Percentiles rank a stretch among this genome's conserved stretches.
Evolutionary conservation across 305 asterid genomes (phyloP).

Genomic region (Fraxinus angustifolia): DNA sequence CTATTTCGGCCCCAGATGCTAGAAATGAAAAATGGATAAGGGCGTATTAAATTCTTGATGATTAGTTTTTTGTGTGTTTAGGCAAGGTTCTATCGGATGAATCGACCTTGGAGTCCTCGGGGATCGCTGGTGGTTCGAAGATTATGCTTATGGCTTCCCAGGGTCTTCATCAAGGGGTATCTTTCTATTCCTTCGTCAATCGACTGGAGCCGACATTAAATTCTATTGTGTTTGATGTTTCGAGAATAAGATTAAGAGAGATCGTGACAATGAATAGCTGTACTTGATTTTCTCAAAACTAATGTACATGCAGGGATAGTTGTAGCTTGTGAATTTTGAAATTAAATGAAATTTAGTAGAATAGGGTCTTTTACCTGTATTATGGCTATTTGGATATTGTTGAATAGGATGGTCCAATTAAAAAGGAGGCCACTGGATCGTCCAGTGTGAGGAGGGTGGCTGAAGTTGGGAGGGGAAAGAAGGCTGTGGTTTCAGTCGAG

Average conservation of each 20-base stretch:
- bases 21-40: background rate
- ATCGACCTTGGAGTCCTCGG: constrained; percentile 51
- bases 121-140: constrained; percentile 54
- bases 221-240: background rate
- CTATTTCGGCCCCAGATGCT: background rate
- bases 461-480: constrained; percentile 29
- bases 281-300: background rate
- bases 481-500: constrained; percentile 30
- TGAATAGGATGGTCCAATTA: constrained; percentile 64
- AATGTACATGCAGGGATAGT: background rate
- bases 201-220: background rate
- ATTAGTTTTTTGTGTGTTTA: constrained; percentile 18
- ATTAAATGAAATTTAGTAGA: background rate
- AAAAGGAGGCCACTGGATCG: constrained; percentile 36
- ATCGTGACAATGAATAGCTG: constrained; percentile 4
- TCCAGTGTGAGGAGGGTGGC: constrained; percentile 31
- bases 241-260: background rate
- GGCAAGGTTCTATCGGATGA: constrained; percentile 68
- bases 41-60: constrained; percentile 7
- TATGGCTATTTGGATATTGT: constrained; percentile 8
- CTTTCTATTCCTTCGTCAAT: background rate
- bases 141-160: constrained; percentile 85
- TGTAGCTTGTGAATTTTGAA: background rate
- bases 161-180: constrained; percentile 91
- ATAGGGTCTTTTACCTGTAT: constrained; percentile 7